A percentile compares a stretch with the other conserved stretches of the same genome.
phyloP scores from a whole-genome alignment of 1,139 yeast genomes.

The Debaryomyces robertsiae region DNA sequence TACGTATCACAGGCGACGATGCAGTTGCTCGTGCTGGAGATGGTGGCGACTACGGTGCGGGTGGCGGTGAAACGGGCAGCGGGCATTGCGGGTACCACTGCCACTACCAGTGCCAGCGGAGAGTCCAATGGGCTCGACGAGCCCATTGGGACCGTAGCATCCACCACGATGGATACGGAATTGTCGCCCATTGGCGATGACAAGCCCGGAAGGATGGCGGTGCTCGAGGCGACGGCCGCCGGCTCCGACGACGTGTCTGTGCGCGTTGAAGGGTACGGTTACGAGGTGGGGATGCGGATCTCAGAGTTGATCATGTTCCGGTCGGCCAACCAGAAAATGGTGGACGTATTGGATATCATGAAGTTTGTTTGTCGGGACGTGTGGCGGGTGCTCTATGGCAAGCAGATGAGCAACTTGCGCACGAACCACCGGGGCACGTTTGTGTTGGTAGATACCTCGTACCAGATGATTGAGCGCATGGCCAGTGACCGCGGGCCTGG shows the following conservation, averaged over 20 bases:
- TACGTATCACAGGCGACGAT: constrained; percentile 52
- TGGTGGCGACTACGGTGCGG: constrained; percentile 69
- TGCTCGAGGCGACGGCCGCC: constrained; percentile 37
- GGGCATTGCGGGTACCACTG: too few species aligned
- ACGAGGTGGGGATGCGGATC: constrained; percentile 69
- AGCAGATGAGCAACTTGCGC: constrained; percentile 87
- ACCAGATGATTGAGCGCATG: constrained; percentile 58
- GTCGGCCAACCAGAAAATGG: constrained; percentile 46
- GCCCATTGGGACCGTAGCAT: constrained; percentile 8
- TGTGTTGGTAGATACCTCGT: constrained; percentile 71
- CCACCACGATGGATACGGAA: constrained; percentile 25
- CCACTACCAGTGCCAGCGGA: too few species aligned
- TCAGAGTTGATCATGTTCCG: constrained; percentile 70
- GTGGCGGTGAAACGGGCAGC: constrained; percentile 29
- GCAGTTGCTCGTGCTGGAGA: constrained; percentile 69
- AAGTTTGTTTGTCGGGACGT: constrained; percentile 91
- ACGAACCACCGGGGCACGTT: constrained; percentile 91
- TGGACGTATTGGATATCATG: constrained; percentile 78
- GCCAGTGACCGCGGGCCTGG: constrained; percentile 51
- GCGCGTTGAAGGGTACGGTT: constrained; percentile 72
- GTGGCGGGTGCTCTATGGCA: constrained; percentile 77
- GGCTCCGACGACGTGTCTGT: constrained; percentile 56
- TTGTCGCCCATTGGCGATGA: constrained; percentile 29
- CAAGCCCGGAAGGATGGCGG: constrained; percentile 46
- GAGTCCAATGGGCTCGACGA: constrained; percentile 7